Evolutionary conservation across 495 filamentous ascomycete genomes (phyloP).

Genomic region (Penicilliopsis zonata): DNA sequence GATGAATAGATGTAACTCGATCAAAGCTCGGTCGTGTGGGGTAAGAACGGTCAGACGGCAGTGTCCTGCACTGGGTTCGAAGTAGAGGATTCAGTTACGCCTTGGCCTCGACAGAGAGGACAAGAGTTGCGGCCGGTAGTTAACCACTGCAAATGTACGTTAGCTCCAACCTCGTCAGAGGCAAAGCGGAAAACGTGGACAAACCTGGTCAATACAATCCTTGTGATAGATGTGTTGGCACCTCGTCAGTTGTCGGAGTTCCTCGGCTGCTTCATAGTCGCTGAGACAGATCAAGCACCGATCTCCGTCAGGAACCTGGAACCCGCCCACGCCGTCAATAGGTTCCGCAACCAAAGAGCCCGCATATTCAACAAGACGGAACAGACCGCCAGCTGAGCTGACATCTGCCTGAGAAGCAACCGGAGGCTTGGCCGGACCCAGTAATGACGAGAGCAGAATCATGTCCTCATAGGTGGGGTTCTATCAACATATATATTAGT

Average conservation of each 20-base stretch:
- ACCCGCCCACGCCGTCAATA: conserved; percentile 30
- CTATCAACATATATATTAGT: conserved; percentile 19
- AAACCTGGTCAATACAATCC: conserved; percentile 68
- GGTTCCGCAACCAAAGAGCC: conserved; percentile 39
- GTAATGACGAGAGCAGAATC: conserved; percentile 57
- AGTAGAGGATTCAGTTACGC: conserved; percentile 36
- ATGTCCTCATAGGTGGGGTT: conserved; percentile 74
- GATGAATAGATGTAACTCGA: neutral
- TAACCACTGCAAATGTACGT: conserved; percentile 45
- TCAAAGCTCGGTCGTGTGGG: neutral
- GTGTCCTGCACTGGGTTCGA: conserved; percentile 11
- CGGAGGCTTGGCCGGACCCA: conserved; percentile 64
- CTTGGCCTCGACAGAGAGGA: conserved; percentile 60
- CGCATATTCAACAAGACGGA: conserved; percentile 33
- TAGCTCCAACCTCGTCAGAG: conserved; percentile 2
- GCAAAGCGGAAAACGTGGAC: conserved; percentile 7
- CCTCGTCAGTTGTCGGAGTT: conserved; percentile 49
- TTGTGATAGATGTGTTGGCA: conserved; percentile 63
- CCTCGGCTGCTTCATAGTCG: conserved; percentile 56
- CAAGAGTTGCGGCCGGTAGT: conserved; percentile 73
- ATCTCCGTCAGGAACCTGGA: conserved; percentile 43
- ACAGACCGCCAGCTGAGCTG: conserved; percentile 49
- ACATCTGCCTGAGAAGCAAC: conserved; percentile 59
- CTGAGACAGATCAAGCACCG: conserved; percentile 62
- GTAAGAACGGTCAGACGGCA: conserved; percentile 8